Evolutionary conservation across 2,329 filamentous ascomycete species (phyloP), one percentile per base, ranked within the genome.

Genomic region (Hyphodiscus sp.): DNA sequence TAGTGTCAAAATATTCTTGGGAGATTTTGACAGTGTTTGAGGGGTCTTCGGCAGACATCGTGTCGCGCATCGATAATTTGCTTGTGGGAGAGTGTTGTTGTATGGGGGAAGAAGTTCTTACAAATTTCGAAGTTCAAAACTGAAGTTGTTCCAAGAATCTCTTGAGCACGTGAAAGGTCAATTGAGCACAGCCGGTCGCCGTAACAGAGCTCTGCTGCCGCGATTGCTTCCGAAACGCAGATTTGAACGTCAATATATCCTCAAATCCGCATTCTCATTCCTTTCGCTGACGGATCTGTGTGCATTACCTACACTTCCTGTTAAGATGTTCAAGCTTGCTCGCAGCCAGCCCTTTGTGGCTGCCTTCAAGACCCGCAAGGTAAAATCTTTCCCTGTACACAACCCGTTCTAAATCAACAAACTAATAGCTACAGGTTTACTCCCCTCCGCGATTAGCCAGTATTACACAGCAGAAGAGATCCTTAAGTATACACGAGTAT

Each of bases 401-500:
- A 29, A 51, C 44, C 20, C 47, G 45, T 58, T 56, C 63, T 55
- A 54, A 45, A 47, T 49, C 51, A 67, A 60, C 54, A 63, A 50
- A 63, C 51, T 65, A 56, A 58, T 61, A 58, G 66, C 68, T 67
- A 53, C 65, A 75, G 67, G 63, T 73, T 64, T 70, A 75, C 49
- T 73, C 77, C 61, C 70, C 74, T 59, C 68, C 77, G 68, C 80
- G 79, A 75, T 73, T 81, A 62, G 77, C 88, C 75, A 80, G 84
- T 67, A 73, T 81, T 67, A 80, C 75, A 65, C 81, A 78, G 69
- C 86, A 94, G 75, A 91, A 96, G 75, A 84, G 94, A 78, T 85
- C 87, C 69, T 83, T 99, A 70, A 94, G 90, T 70, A 96, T 99
- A 69, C 94, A 99, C 80, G 94, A 99, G 79, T 97, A 96, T 78